These are phyloP conservation scores for Fusarium falciforme DNA, from an alignment of 2,329 filamentous ascomycete species.

Conservation along the genomic window DNA sequence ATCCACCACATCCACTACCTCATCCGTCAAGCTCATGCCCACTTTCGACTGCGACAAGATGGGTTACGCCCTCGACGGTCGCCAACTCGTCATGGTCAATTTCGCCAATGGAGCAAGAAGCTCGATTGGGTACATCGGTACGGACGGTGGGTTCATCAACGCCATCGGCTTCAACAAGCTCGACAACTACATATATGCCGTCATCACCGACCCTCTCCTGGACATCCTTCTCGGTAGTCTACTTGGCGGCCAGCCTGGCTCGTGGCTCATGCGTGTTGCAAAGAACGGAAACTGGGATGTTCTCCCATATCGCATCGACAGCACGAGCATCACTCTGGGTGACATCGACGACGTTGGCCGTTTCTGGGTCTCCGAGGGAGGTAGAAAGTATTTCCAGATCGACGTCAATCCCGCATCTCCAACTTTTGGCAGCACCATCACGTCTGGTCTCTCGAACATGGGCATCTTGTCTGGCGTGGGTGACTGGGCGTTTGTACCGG, in stretches of 20 bases:
- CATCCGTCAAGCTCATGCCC: conserved; percentile 10
- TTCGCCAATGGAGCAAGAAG: conserved; percentile 3
- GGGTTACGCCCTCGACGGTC: conserved; percentile 22
- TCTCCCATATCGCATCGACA: neutral
- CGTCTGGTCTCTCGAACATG: neutral
- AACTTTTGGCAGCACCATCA: conserved; percentile 2
- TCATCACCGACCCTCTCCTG: neutral
- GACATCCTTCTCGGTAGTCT: neutral
- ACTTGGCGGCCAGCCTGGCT: neutral
- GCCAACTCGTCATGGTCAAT: conserved; percentile 17
- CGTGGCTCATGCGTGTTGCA: conserved; percentile 27
- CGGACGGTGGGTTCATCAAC: conserved; percentile 12
- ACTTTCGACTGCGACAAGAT: conserved; percentile 24
- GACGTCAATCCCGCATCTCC: conserved; percentile 3
- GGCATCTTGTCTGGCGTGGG: neutral
- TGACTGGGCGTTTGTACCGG: conserved; percentile 34
- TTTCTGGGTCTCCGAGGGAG: conserved; percentile 18
- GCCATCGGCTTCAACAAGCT: conserved; percentile 37
- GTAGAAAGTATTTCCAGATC: conserved; percentile 23
- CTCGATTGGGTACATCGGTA: neutral
- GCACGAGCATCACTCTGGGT: conserved; percentile 19
- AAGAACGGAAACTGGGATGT: conserved; percentile 9
- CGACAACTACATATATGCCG: conserved; percentile 39
- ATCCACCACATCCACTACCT: neutral
- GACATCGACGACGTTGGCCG: conserved; percentile 26